Base-by-base conservation (phyloP, 2,329 filamentous ascomycete genomes). In the Cyclaneusma minus region DNA sequence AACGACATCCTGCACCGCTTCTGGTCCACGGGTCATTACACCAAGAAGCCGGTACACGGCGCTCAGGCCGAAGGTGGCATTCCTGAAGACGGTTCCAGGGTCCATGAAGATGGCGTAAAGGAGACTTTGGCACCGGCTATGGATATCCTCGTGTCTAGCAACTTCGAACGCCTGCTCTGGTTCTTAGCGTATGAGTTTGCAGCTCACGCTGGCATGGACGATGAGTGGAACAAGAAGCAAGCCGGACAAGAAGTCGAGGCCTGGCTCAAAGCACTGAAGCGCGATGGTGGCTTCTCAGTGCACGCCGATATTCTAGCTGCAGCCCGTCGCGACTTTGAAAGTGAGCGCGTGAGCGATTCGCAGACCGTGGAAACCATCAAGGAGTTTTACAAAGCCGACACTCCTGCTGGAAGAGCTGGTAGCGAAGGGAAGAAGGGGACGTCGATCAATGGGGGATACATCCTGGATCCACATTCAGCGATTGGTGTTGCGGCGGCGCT, bases 1-100 rank as follows among this genome's bases (percentile, higher is more conserved):
- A 98, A 98, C 56, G 89, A 95, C 45, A 95, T 95, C 34, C 68
- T 98, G 7, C 70, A 95, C 53, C 72, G 89, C 17, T 98, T 98
- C 65, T 94, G 82, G 80, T 77, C 79, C 56, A 80, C 76, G 0
- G 82, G 87, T 20, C 65, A 66, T 38, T 95, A 95, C 55, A 81
- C 89, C 58, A 95, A 94, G 65, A 66, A 84, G 43, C 60, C 72
- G 6, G 61, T 70, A 6, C 55, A 64, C 29, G 68, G 67, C 2
- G 44, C 54, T 5, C 61, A 64, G 26, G 67, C 69, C 1, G 58
- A 68, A 36, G 62, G 62, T 22, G 63, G 64, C 7, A 48, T 67
- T 13, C 50, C 50, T 3, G 58, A 56, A 28, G 67, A 73, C 40
- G 68, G 68, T 14, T 64, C 52, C 11, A 66, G 71, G 40, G 65